Evolutionary conservation across 2,329 filamentous ascomycete genomes (phyloP).

Genomic region (Aspergillus transmontanensis): DNA sequence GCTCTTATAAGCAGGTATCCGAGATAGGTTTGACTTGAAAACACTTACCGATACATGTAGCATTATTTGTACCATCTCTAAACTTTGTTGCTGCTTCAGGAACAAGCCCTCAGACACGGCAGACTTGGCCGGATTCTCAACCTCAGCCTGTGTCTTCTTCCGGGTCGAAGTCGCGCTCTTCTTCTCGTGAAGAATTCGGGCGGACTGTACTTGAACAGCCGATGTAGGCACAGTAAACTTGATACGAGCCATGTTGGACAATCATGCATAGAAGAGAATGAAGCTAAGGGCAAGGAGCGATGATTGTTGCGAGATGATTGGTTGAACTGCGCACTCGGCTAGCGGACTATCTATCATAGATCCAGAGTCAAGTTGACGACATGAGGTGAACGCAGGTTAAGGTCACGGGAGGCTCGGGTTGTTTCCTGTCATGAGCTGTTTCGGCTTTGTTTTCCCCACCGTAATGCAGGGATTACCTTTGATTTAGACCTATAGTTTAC

Average conservation of each 20-base stretch:
- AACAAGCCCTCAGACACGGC: constrained; percentile 16
- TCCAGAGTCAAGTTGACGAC: constrained; percentile 16
- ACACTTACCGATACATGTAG: constrained; percentile 49
- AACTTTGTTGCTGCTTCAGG: constrained; percentile 47
- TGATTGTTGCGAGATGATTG: not conserved
- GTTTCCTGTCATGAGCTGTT: constrained; percentile 9
- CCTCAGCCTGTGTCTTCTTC: constrained; percentile 17
- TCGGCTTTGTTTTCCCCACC: constrained; percentile 1
- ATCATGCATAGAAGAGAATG: not conserved
- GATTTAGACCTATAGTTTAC: not conserved
- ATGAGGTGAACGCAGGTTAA: constrained; percentile 14
- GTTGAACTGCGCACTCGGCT: not conserved
- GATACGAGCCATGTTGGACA: constrained; percentile 27
- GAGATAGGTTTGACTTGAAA: not conserved
- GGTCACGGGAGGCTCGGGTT: constrained; percentile 19
- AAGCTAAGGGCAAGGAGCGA: not conserved
- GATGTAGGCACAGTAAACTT: constrained; percentile 25
- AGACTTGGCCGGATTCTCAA: constrained; percentile 12
- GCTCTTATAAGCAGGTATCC: not conserved
- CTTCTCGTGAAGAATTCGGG: constrained; percentile 11
- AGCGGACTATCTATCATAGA: not conserved
- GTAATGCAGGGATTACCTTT: not conserved
- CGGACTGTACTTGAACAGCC: constrained; percentile 21
- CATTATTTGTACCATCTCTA: constrained; percentile 51
- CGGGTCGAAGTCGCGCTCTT: constrained; percentile 13